These are phyloP conservation scores for Gloeophyllum trabeum DNA, from an alignment of 768 basidiomycete species.

Conservation along the genomic window DNA sequence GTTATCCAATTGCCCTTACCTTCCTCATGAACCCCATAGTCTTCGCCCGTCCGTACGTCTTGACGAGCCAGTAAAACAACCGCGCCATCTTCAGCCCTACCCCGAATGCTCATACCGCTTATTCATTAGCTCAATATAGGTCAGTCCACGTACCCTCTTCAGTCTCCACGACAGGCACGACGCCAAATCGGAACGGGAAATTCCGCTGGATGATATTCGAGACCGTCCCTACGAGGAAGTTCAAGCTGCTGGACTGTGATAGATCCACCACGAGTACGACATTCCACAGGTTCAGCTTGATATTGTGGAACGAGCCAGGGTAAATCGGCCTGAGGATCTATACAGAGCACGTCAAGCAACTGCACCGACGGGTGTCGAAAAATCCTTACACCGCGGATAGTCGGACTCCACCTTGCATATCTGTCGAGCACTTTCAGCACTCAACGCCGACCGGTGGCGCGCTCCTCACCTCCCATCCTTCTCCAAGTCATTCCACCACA, in stretches of 20 bases:
- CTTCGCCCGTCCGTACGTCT: conserved; percentile 47
- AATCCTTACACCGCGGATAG: conserved; percentile 31
- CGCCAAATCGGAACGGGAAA: conserved; percentile 75
- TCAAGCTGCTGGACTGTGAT: conserved; percentile 43
- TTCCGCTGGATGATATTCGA: conserved; percentile 59
- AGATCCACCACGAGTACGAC: conserved; percentile 76
- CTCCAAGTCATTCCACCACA: conserved; percentile 90
- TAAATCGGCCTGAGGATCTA: conserved; percentile 71
- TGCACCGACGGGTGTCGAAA: too few relatives aligned
- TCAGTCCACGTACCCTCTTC: conserved; percentile 23
- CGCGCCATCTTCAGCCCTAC: conserved; percentile 61
- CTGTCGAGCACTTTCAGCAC: conserved; percentile 15
- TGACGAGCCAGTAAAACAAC: conserved; percentile 56
- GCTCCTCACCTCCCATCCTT: conserved; percentile 57
- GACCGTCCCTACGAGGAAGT: conserved; percentile 54
- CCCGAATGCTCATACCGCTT: background rate
- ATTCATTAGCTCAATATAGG: background rate
- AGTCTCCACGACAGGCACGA: conserved; percentile 62
- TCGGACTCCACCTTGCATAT: conserved; percentile 40
- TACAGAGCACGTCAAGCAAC: too few relatives aligned
- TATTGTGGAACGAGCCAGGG: conserved; percentile 67
- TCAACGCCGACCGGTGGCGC: too few relatives aligned
- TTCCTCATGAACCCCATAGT: conserved; percentile 51
- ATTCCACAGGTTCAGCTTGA: conserved; percentile 77
- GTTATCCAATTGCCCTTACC: conserved; percentile 23